These are phyloP conservation scores for Liquidambar formosana DNA, from an alignment of 164 flowering plant species.

Conservation along the genomic window DNA sequence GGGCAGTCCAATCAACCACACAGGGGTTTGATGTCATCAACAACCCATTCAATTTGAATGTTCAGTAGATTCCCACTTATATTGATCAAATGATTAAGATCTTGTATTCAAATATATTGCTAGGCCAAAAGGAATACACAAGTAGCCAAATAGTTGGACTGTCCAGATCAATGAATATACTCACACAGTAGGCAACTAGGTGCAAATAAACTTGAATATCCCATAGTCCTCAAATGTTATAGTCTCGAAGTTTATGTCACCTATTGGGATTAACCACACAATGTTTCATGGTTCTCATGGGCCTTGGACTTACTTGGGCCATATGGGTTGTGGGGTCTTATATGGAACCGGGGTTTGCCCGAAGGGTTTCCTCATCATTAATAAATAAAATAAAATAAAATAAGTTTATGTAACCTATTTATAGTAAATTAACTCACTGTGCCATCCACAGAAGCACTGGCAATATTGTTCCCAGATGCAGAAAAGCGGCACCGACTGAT, in stretches of 20 bases:
- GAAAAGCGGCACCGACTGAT: constrained; percentile 91
- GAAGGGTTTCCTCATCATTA: too few species aligned
- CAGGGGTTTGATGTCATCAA: not conserved
- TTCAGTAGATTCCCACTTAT: not conserved
- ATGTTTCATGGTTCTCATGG: too few species aligned
- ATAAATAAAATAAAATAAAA: too few species aligned
- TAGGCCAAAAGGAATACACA: not conserved
- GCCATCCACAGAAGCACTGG: constrained; percentile 95
- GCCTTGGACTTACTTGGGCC: too few species aligned
- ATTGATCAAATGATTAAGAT: not conserved
- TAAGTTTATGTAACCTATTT: not conserved
- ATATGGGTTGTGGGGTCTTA: too few species aligned
- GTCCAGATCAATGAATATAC: not conserved
- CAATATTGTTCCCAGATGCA: constrained; percentile 89
- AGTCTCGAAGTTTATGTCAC: too few species aligned
- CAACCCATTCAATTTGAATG: not conserved
- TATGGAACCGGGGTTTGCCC: too few species aligned
- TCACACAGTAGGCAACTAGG: not conserved
- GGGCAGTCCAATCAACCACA: not conserved
- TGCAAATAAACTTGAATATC: not conserved
- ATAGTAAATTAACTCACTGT: constrained; percentile 74
- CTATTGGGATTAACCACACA: too few species aligned
- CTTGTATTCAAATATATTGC: not conserved
- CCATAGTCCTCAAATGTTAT: not conserved
- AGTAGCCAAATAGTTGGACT: not conserved